phyloP scores from a whole-genome alignment of 495 filamentous ascomycete species.

The Penicillium simplicissimum region DNA sequence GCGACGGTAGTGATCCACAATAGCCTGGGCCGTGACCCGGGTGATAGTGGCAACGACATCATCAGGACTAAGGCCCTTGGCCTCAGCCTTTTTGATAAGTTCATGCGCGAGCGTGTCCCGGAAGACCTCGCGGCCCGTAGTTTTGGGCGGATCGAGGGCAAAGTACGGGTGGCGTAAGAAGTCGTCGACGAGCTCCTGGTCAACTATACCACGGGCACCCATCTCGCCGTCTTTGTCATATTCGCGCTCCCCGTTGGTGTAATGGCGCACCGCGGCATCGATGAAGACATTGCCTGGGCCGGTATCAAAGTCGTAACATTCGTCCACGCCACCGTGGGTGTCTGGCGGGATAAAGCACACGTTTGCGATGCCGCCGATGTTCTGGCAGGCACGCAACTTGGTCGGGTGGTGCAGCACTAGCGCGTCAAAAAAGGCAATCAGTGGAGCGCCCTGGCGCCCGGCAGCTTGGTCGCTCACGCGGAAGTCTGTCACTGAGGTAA shows the following conservation, averaged over 20 bases:
- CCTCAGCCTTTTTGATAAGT: slow-evolving; percentile 46
- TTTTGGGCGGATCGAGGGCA: slow-evolving; percentile 52
- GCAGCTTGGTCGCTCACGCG: slow-evolving; percentile 48
- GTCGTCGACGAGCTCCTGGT: slow-evolving; percentile 54
- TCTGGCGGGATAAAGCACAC: slow-evolving; percentile 61
- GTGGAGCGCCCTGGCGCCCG: slow-evolving; percentile 46
- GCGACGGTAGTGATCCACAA: slow-evolving; percentile 55
- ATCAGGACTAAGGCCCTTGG: slow-evolving; percentile 43
- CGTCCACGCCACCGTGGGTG: slow-evolving; percentile 45
- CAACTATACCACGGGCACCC: slow-evolving; percentile 52
- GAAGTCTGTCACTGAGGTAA: slow-evolving; percentile 49
- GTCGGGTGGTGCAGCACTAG: slow-evolving; percentile 56
- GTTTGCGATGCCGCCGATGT: slow-evolving; percentile 61
- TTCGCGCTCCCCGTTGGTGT: slow-evolving; percentile 33
- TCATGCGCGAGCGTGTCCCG: slow-evolving; percentile 53
- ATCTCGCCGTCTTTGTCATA: slow-evolving; percentile 51
- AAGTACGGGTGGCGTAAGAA: slow-evolving; percentile 54
- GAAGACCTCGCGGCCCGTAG: slow-evolving; percentile 60
- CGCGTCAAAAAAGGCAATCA: slow-evolving; percentile 51
- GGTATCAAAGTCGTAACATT: slow-evolving; percentile 55
- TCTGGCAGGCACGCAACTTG: slow-evolving; percentile 57
- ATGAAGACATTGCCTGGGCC: slow-evolving; percentile 46
- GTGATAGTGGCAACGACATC: slow-evolving; percentile 58
- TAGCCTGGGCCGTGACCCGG: slow-evolving; percentile 56
- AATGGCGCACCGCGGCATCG: slow-evolving; percentile 40